Conservation (phyloP, 2,329 filamentous ascomycete species). For the Blastomyces gilchristii region DNA sequence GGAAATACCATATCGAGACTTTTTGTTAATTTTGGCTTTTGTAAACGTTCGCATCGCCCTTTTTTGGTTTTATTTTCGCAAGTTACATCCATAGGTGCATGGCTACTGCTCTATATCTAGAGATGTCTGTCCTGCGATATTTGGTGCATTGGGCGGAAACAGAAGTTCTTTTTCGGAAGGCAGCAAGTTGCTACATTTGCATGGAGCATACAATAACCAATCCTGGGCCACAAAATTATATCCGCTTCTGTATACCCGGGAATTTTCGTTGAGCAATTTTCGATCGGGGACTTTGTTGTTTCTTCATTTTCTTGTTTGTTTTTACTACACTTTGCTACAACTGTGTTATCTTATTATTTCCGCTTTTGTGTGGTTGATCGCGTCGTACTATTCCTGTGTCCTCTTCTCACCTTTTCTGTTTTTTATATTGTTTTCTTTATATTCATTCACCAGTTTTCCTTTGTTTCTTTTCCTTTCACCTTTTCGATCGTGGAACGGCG, state of each 20-base stretch:
- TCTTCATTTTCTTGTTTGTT: constrained; percentile 1
- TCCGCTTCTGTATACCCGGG: neutral
- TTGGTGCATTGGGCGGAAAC: constrained; percentile 2
- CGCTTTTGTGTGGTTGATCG: constrained; percentile 3
- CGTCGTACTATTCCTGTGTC: constrained; percentile 4
- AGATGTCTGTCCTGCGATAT: constrained; percentile 2
- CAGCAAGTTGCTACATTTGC: neutral
- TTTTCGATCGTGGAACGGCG: constrained; percentile 7
- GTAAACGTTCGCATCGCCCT: neutral
- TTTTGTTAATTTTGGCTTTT: neutral
- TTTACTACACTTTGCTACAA: neutral
- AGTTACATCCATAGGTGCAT: neutral
- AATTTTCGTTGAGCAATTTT: constrained; percentile 1
- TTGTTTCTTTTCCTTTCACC: neutral
- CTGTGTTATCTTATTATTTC: constrained; percentile 9
- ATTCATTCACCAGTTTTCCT: neutral
- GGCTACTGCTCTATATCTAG: neutral
- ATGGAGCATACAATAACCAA: constrained; percentile 6
- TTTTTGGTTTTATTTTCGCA: neutral
- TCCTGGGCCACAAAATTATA: constrained; percentile 8
- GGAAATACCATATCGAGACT: neutral
- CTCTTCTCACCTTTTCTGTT: constrained; percentile 2
- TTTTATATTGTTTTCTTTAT: neutral
- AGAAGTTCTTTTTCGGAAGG: constrained; percentile 1
- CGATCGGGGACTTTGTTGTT: constrained; percentile 1